These are phyloP conservation scores for Fonsecaea erecta DNA, from an alignment of 2,329 filamentous ascomycete genomes.

Conservation along the genomic window DNA sequence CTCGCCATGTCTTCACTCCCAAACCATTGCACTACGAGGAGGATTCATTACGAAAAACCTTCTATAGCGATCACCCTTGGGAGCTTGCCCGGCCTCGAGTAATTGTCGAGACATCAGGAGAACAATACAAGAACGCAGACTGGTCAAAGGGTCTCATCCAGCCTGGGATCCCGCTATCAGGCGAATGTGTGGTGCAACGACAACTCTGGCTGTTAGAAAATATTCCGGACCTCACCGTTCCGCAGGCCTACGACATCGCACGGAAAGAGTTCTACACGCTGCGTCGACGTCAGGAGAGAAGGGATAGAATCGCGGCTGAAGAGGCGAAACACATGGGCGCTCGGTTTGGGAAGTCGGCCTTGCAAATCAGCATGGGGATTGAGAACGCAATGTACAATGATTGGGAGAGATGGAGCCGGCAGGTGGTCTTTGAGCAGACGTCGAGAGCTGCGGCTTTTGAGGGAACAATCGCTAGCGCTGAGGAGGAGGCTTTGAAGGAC, in stretches of 20 bases:
- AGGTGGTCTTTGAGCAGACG: slow-evolving; percentile 56
- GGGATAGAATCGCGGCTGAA: slow-evolving; percentile 80
- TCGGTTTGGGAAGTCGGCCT: slow-evolving; percentile 77
- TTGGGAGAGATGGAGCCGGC: slow-evolving; percentile 81
- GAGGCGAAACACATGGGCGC: slow-evolving; percentile 85
- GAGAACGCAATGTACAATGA: slow-evolving; percentile 79
- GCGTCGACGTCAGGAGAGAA: slow-evolving; percentile 80
- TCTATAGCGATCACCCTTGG: slow-evolving; percentile 96
- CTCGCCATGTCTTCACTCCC: slow-evolving; percentile 79
- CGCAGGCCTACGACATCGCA: slow-evolving; percentile 80
- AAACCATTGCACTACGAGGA: slow-evolving; percentile 79
- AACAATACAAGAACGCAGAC: slow-evolving; percentile 69
- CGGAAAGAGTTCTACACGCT: slow-evolving; percentile 89
- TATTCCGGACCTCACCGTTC: slow-evolving; percentile 61
- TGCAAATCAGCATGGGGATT: slow-evolving; percentile 79
- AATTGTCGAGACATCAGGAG: slow-evolving; percentile 82
- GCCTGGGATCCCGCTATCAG: slow-evolving; percentile 74
- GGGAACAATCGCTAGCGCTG: slow-evolving; percentile 38
- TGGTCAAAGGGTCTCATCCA: slow-evolving; percentile 70
- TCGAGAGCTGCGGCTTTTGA: slow-evolving; percentile 53
- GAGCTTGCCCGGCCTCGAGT: slow-evolving; percentile 87
- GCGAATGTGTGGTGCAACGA: slow-evolving; percentile 91
- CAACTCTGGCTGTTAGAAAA: slow-evolving; percentile 83
- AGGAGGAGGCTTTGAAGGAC: slow-evolving; percentile 28
- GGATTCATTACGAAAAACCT: slow-evolving; percentile 76